Conservation (phyloP, 768 basidiomycete species). For the Serendipita vermifera region DNA sequence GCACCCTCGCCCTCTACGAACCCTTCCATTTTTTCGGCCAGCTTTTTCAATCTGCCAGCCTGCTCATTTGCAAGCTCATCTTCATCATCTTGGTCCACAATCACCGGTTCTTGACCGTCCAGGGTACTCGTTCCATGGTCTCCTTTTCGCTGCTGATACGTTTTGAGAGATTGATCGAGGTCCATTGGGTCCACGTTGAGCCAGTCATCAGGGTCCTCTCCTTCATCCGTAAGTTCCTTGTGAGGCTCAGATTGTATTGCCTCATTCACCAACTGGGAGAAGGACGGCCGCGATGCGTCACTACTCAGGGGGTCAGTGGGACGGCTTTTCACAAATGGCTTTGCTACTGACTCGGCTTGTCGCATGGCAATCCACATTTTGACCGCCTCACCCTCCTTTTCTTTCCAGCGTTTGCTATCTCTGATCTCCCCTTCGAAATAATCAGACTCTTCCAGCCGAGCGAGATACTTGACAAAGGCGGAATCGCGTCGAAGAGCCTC, state of each 20-base stretch:
- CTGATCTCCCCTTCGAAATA: constrained; percentile 72
- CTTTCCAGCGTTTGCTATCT: constrained; percentile 66
- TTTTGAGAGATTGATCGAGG: constrained; percentile 25
- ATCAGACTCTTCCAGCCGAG: constrained; percentile 45
- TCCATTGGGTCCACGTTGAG: constrained; percentile 58
- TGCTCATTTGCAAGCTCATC: constrained; percentile 49
- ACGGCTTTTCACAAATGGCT: background rate
- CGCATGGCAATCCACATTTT: constrained; percentile 49
- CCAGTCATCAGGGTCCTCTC: constrained; percentile 78
- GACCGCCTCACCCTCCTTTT: constrained; percentile 57
- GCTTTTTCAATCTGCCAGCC: constrained; percentile 52
- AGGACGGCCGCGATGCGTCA: constrained; percentile 54
- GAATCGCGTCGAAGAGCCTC: constrained; percentile 53
- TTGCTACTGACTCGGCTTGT: constrained; percentile 47
- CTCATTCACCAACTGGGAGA: constrained; percentile 55
- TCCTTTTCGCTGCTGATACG: background rate
- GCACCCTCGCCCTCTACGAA: constrained; percentile 88
- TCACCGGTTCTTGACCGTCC: background rate
- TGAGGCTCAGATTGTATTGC: constrained; percentile 39
- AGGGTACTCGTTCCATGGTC: background rate
- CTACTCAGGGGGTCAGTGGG: constrained; percentile 22
- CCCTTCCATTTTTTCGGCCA: constrained; percentile 76
- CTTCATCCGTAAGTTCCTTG: constrained; percentile 20
- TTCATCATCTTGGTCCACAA: constrained; percentile 26
- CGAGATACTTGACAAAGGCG: constrained; percentile 59